phyloP scores from a whole-genome alignment of 73 alveolate species.

The Paramecium bursaria region DNA sequence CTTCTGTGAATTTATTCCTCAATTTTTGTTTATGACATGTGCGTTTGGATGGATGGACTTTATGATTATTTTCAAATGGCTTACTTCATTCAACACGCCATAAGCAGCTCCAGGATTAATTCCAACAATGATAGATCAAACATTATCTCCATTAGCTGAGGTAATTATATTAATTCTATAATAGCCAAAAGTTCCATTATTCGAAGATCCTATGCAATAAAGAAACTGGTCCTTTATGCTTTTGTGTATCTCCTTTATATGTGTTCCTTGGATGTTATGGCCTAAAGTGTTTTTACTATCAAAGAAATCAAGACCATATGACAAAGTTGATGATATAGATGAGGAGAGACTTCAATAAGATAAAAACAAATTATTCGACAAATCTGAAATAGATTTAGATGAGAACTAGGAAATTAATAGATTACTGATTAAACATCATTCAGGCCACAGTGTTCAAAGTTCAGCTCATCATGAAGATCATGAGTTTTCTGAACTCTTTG shows the following conservation, averaged over 20 bases:
- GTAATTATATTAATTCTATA: too few relatives aligned
- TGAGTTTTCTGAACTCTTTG: slow-evolving; percentile 80
- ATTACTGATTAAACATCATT: too few relatives aligned
- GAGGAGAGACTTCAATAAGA: too few relatives aligned
- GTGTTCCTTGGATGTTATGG: slow-evolving; percentile 92
- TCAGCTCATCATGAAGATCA: too few relatives aligned
- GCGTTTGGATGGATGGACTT: slow-evolving; percentile 94
- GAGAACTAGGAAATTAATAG: too few relatives aligned
- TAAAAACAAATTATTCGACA: too few relatives aligned
- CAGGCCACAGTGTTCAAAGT: too few relatives aligned
- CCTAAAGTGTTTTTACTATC: slow-evolving; percentile 85
- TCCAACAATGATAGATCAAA: slow-evolving; percentile 31
- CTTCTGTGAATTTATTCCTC: slow-evolving; percentile 85
- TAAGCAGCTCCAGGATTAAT: slow-evolving; percentile 81
- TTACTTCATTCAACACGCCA: slow-evolving; percentile 75
- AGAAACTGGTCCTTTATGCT: slow-evolving; percentile 67
- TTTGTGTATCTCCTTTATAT: slow-evolving; percentile 79
- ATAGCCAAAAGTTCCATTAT: slow-evolving; percentile 73
- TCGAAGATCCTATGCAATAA: slow-evolving; percentile 70
- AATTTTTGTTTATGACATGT: slow-evolving; percentile 76
- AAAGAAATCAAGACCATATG: too few relatives aligned
- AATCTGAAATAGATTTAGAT: too few relatives aligned
- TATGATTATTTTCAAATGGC: slow-evolving; percentile 88
- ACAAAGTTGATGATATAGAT: too few relatives aligned
- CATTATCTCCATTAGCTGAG: slow-evolving; percentile 6